These are phyloP conservation scores for Ogataea sp. DNA, from an alignment of 805 yeast species.

Conservation along the genomic window DNA sequence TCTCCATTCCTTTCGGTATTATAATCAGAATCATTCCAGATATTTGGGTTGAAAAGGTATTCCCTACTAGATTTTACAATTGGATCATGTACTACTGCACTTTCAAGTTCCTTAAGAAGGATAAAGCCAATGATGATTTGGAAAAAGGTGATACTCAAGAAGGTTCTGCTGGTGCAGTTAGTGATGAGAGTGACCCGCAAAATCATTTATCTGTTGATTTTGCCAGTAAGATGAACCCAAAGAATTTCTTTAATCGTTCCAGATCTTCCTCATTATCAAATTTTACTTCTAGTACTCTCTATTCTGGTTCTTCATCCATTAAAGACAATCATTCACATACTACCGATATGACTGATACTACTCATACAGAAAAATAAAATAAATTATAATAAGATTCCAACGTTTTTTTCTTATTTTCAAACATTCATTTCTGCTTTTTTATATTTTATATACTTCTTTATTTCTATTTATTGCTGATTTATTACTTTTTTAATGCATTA, in stretches of 20 bases:
- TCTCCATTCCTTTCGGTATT: slow-evolving; percentile 75
- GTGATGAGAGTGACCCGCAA: slow-evolving; percentile 14
- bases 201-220: slow-evolving; percentile 8
- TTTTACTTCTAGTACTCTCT: slow-evolving; percentile 12
- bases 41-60: slow-evolving; percentile 51
- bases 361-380: neutral
- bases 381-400: too few species aligned
- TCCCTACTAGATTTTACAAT: slow-evolving; percentile 54
- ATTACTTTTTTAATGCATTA: too few species aligned
- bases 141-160: slow-evolving; percentile 5
- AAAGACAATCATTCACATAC: neutral
- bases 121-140: slow-evolving; percentile 7
- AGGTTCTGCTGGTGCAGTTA: neutral
- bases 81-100: slow-evolving; percentile 11
- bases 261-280: slow-evolving; percentile 11
- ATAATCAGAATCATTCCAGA: slow-evolving; percentile 80
- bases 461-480: neutral
- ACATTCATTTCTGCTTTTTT: neutral
- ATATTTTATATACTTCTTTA: neutral
- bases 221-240: slow-evolving; percentile 2
- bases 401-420: neutral
- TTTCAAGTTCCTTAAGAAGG: slow-evolving; percentile 11
- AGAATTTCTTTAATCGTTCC: slow-evolving; percentile 9
- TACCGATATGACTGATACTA: too few species aligned
- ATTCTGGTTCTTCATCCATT: slow-evolving; percentile 2